These are phyloP conservation scores for Tetrapisispora taiwanensis DNA, from an alignment of 805 yeast genomes.

Conservation along the genomic window DNA sequence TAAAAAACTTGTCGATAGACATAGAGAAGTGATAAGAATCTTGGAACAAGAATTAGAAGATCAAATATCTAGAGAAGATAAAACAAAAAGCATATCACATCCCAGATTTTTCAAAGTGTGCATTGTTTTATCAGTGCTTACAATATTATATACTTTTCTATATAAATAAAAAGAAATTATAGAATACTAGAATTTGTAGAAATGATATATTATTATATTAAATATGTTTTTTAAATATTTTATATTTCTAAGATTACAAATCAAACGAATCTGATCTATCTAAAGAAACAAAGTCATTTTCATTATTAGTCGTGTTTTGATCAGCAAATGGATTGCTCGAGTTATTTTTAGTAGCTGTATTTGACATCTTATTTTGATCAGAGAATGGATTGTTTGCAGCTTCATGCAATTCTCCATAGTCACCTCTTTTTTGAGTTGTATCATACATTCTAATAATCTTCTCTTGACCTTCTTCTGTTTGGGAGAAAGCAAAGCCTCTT, in stretches of 20 bases:
- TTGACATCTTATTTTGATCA: constrained; percentile 7
- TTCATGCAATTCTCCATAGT: constrained; percentile 51
- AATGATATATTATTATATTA: background rate
- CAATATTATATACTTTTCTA: background rate
- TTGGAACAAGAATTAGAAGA: constrained; percentile 16
- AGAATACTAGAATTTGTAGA: background rate
- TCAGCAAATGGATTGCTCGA: constrained; percentile 8
- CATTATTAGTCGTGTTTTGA: background rate
- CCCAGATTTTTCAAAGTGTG: background rate
- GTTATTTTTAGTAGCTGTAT: background rate
- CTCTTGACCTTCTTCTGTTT: constrained; percentile 82
- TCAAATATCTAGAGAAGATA: background rate
- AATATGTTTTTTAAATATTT: too few relatives aligned
- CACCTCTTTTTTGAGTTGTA: constrained; percentile 76
- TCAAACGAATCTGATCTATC: constrained; percentile 3
- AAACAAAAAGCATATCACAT: background rate
- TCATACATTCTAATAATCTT: constrained; percentile 87
- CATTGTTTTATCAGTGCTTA: background rate
- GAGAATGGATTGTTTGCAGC: constrained; percentile 29
- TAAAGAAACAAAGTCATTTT: background rate
- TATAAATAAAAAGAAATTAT: background rate
- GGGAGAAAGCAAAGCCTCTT: constrained; percentile 97
- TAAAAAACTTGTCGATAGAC: constrained; percentile 12
- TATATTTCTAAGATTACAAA: background rate
- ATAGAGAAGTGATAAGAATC: constrained; percentile 21